phyloP scores from a whole-genome alignment of 2,329 filamentous ascomycete genomes.

The Byssochlamys sp. region DNA sequence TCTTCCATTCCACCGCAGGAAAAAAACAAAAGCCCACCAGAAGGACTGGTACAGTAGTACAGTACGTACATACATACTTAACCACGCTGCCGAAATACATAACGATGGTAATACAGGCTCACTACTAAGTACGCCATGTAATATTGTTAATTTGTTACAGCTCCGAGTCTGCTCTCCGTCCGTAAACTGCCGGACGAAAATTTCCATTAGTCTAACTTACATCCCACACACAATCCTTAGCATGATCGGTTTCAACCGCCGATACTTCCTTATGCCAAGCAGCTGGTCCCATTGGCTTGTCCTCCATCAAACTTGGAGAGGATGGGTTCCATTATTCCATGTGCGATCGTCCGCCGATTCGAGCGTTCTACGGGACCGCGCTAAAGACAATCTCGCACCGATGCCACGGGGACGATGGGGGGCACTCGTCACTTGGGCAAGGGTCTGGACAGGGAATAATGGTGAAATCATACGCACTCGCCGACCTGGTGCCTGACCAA shows the following conservation, averaged over 20 bases:
- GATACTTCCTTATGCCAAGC: background rate
- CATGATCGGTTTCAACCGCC: background rate
- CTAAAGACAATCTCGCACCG: background rate
- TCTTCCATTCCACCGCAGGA: background rate
- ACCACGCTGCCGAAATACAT: no score
- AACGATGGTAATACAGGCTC: no score
- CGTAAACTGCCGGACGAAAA: background rate
- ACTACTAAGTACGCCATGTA: no score
- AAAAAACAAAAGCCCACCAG: no score
- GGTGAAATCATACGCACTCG: background rate
- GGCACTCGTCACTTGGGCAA: background rate
- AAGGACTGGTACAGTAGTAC: no score
- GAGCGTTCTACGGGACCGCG: background rate
- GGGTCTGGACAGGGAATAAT: background rate
- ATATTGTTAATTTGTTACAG: background rate
- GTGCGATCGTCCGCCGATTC: background rate
- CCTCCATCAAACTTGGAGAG: background rate
- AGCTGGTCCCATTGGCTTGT: background rate
- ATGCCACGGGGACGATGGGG: background rate
- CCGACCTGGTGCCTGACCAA: background rate
- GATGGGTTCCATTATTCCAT: constrained; percentile 1
- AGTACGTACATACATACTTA: no score
- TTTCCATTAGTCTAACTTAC: background rate
- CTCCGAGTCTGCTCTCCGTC: background rate
- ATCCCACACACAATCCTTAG: background rate